Evolutionary conservation across 805 yeast species (phyloP), one percentile per base, ranked within the genome.

Genomic region (Spathaspora hagerdaliae): DNA sequence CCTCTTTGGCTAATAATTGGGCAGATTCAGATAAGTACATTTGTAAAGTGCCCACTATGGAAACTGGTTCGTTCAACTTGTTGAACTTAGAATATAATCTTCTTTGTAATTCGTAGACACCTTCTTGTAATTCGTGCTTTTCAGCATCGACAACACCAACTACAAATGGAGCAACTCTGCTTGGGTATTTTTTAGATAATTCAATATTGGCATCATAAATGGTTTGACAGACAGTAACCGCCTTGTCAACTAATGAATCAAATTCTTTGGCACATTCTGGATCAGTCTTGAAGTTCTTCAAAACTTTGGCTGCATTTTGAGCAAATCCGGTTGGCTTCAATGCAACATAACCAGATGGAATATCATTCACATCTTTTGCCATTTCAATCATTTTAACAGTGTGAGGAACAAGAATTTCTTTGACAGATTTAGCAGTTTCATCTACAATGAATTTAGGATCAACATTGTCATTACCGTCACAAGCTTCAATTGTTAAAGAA

Each of bases 331-430:
- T 87, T 41, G 98, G 97, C 69, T 91, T 91, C 59, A 91, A 72
- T 2, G 96, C 98, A 46, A 89, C 87, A 64, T 88, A 91, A 26
- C 96, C 96, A 2, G 96, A 88, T 8, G 96, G 90, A 31, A 92
- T 79, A 12, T 79, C 74, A 61, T 87, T 84, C 52, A 84, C 69
- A 51, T 74, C 73, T 43, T 64, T 64, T 5, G 71, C 70, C 5
- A 68, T 57, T 10, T 38, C 45, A 53, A 86, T 75, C 63, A 83
- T 80, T 40, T 73, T 65, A 35, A 80, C 60, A n/a, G 91, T 77
- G 61, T 85, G 87, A 12, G 94, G 92, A 32, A 78, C 75, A 58
- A 86, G 69, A 37, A 89, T 82, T 37, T 82, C 77, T 39, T 75
- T 76, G 42, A 91, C 76, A 10, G 96, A 86, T 39, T 73, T 70